Percentiles rank a stretch among this genome's conserved stretches.
phyloP scores from a whole-genome alignment of 495 filamentous ascomycete species.

The Stereocaulon alpinum region DNA sequence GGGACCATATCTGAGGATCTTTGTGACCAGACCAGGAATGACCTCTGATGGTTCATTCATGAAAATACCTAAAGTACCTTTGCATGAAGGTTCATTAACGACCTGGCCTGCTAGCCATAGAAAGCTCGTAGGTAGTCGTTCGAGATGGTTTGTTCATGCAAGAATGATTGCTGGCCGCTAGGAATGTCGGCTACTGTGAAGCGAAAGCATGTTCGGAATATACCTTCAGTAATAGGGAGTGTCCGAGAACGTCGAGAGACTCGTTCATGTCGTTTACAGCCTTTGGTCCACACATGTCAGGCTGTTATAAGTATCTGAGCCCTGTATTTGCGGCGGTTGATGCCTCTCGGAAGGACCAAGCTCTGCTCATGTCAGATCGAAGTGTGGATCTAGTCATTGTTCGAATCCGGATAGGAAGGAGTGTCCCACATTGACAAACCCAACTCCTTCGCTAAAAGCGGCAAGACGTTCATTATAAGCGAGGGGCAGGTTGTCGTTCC shows the following conservation, averaged over 20 bases:
- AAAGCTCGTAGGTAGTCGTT: conserved; percentile 30
- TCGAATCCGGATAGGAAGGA: too few species aligned
- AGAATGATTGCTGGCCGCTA: conserved; percentile 24
- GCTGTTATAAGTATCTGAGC: background rate
- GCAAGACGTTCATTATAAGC: too few species aligned
- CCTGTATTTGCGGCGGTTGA: background rate
- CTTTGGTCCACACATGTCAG: background rate
- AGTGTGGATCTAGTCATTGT: too few species aligned
- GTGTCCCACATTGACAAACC: too few species aligned
- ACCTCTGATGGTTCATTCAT: conserved; percentile 30
- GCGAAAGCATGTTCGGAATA: conserved; percentile 34
- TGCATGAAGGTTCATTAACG: conserved; percentile 31
- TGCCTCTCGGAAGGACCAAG: too few species aligned
- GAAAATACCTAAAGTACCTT: conserved; percentile 32
- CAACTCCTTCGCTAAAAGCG: too few species aligned
- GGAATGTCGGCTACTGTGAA: conserved; percentile 27
- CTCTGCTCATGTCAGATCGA: too few species aligned
- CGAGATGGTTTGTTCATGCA: conserved; percentile 30
- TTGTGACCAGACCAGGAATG: conserved; percentile 32
- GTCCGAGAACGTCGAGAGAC: conserved; percentile 25
- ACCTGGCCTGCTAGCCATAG: conserved; percentile 48
- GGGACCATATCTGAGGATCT: conserved; percentile 31
- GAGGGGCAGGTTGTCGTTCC: too few species aligned
- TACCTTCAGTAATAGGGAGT: conserved; percentile 24
- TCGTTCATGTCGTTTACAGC: conserved; percentile 2